Evolutionary conservation across 1,284 basidiomycete genomes (phyloP).

Genomic region (Irpex rosettiformis): DNA sequence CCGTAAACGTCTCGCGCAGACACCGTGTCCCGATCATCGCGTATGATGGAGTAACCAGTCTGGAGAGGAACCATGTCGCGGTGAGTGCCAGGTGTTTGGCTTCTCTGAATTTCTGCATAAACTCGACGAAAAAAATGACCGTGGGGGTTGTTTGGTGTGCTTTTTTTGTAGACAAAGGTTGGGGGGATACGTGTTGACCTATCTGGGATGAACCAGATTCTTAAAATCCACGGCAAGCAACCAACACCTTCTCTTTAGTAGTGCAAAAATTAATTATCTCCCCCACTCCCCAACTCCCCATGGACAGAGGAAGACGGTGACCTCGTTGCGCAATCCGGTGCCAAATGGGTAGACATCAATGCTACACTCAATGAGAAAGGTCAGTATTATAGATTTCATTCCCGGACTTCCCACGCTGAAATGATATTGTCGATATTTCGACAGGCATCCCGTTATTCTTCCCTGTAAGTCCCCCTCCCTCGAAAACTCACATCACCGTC

Average conservation of each 20-base stretch:
- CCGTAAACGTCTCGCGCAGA: slow-evolving; percentile 57
- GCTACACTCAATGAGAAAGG: slow-evolving; percentile 62
- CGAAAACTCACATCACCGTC: background rate
- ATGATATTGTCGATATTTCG: background rate
- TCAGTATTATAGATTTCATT: background rate
- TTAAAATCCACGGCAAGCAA: slow-evolving; percentile 69
- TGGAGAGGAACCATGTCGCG: slow-evolving; percentile 58
- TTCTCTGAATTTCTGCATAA: too few species aligned
- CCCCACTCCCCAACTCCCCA: too few species aligned
- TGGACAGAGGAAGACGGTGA: slow-evolving; percentile 79
- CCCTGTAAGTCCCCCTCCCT: slow-evolving; percentile 50
- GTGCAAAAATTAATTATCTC: too few species aligned
- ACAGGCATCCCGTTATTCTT: slow-evolving; percentile 77
- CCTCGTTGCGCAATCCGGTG: slow-evolving; percentile 80
- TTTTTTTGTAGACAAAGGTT: slow-evolving; percentile 19
- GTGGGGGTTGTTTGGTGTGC: too few species aligned
- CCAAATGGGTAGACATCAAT: slow-evolving; percentile 88
- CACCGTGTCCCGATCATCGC: slow-evolving; percentile 55
- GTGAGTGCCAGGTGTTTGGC: too few species aligned
- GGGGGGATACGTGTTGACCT: slow-evolving; percentile 61
- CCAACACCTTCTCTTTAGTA: too few species aligned
- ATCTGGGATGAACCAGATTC: slow-evolving; percentile 79
- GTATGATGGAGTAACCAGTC: slow-evolving; percentile 60
- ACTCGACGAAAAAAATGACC: too few species aligned
- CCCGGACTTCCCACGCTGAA: background rate